These are phyloP conservation scores for Malassezia psittaci DNA, from an alignment of 1,284 basidiomycete genomes.

Conservation along the genomic window DNA sequence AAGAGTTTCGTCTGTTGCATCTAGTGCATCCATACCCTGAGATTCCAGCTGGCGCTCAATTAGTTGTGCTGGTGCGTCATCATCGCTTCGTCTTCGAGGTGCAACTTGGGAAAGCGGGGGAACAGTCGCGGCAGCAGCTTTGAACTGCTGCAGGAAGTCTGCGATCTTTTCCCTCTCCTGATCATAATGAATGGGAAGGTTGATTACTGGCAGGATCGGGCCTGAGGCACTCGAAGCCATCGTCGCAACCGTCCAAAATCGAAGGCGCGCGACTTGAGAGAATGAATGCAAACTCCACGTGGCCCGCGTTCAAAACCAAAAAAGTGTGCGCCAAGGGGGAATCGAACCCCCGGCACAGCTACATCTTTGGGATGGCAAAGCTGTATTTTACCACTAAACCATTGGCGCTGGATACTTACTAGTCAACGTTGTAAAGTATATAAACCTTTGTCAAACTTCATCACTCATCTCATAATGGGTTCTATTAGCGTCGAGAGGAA, in stretches of 20 bases:
- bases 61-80: conserved; percentile 13
- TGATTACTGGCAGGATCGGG: conserved; percentile 52
- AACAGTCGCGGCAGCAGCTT: conserved; percentile 25
- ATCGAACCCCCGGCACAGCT: conserved; percentile 24
- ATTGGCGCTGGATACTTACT: conserved; percentile 17
- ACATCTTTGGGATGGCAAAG: conserved; percentile 17
- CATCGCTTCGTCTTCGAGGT: not conserved
- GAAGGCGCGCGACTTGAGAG: not conserved
- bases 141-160: conserved; percentile 40
- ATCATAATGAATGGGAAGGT: conserved; percentile 53
- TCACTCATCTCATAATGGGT: no score
- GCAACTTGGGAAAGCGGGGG: conserved; percentile 14
- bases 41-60: conserved; percentile 15
- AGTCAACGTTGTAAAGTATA: no score
- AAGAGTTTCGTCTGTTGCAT: conserved; percentile 21
- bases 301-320: not conserved
- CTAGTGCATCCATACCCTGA: conserved; percentile 15
- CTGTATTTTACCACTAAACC: conserved; percentile 24
- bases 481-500: no score
- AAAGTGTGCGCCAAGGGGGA: conserved; percentile 22
- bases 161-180: conserved; percentile 48
- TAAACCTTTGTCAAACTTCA: no score
- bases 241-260: not conserved
- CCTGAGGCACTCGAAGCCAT: conserved; percentile 15
- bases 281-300: not conserved